Percentiles rank a stretch among this genome's conserved stretches.
Evolutionary conservation across 2,329 filamentous ascomycete species (phyloP).

Genomic region (Nemania sp.): DNA sequence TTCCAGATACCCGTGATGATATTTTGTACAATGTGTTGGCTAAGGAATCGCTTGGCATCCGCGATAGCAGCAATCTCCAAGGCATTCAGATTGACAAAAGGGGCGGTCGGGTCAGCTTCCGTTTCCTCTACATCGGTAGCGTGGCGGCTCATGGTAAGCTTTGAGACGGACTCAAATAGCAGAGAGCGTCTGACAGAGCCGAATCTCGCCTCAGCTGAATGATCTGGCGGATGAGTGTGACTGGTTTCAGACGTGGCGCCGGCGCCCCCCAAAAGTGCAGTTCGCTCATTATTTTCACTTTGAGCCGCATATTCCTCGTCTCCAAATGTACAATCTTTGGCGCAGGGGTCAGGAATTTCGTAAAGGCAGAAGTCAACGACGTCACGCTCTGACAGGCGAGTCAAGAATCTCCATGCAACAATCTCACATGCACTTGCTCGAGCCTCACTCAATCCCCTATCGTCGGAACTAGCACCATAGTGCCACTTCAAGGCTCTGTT

Average conservation of each 20-base stretch:
- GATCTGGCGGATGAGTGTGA: not conserved
- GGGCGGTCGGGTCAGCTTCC: conserved; percentile 66
- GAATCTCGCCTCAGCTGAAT: conserved; percentile 34
- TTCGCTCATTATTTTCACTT: conserved; percentile 53
- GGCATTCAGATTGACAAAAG: conserved; percentile 81
- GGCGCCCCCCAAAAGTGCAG: conserved; percentile 48
- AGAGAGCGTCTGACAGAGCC: conserved; percentile 54
- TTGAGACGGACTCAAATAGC: conserved; percentile 59
- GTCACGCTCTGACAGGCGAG: conserved; percentile 71
- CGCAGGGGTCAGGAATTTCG: conserved; percentile 62
- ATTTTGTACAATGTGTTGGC: conserved; percentile 70
- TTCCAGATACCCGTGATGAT: conserved; percentile 74
- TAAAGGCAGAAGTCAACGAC: conserved; percentile 75
- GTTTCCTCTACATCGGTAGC: conserved; percentile 49
- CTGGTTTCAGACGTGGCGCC: conserved; percentile 26
- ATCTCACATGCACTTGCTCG: conserved; percentile 78
- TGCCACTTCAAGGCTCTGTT: conserved; percentile 76
- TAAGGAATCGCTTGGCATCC: conserved; percentile 73
- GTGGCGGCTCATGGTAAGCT: conserved; percentile 56
- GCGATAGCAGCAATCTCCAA: conserved; percentile 75
- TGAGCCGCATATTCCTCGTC: conserved; percentile 40
- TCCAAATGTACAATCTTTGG: conserved; percentile 26
- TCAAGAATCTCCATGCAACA: conserved; percentile 78
- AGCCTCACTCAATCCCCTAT: conserved; percentile 68
- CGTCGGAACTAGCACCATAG: conserved; percentile 65